Percentiles rank a stretch among this genome's conserved stretches.
phyloP scores from a whole-genome alignment of 148 eudicot genomes.

The Chenopodium quinoa region DNA sequence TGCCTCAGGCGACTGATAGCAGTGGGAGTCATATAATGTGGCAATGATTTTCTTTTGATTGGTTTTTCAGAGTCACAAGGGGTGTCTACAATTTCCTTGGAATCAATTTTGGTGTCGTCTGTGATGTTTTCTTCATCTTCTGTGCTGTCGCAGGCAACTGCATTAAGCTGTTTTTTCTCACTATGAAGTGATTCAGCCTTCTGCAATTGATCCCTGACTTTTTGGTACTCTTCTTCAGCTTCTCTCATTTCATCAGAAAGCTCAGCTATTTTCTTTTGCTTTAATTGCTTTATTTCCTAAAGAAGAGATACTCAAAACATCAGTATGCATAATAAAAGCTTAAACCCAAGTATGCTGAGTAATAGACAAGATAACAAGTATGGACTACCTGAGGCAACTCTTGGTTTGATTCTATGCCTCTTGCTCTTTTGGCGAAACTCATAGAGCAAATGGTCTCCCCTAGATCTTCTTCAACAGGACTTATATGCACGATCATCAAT shows the following conservation, averaged over 20 bases:
- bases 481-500: conserved; percentile 67
- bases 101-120: conserved; percentile 24
- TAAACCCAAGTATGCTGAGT: not conserved
- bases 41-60: conserved; percentile 40
- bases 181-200: conserved; percentile 43
- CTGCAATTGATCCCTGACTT: conserved; percentile 35
- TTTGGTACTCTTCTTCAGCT: conserved; percentile 46
- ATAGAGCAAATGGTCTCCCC: conserved; percentile 64
- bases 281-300: conserved; percentile 49
- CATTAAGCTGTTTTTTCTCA: conserved; percentile 45
- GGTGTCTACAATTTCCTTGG: conserved; percentile 26
- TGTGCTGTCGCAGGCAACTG: conserved; percentile 12
- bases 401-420: conserved; percentile 56
- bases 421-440: conserved; percentile 62
- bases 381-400: conserved; percentile 45
- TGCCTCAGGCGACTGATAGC: conserved; percentile 59
- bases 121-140: conserved; percentile 33
- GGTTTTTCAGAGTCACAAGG: conserved; percentile 37
- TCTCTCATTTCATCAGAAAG: conserved; percentile 45
- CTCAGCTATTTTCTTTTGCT: conserved; percentile 44
- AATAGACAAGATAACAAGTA: not conserved
- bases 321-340: not conserved
- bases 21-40: conserved; percentile 66
- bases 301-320: not conserved
- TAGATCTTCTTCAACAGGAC: conserved; percentile 60